These are phyloP conservation scores for Andalucia godoyi DNA, from an alignment of 78 protist species.

Conservation along the genomic window DNA sequence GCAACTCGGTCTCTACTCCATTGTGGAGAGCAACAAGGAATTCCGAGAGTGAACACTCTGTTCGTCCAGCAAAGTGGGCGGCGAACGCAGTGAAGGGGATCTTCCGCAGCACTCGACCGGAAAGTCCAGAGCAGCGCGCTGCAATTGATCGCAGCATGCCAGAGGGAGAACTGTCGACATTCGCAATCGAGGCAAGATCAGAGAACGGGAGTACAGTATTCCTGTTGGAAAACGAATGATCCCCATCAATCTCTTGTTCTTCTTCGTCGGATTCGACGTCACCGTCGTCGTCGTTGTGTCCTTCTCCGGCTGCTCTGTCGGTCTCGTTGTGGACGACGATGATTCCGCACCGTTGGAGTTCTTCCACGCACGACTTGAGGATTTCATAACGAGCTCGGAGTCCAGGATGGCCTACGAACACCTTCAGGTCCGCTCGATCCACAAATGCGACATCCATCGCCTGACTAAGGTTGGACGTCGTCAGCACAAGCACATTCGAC, in stretches of 20 bases:
- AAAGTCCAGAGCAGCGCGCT: no score
- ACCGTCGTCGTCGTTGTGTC: neutral
- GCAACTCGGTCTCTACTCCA: no score
- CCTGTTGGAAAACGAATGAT: neutral
- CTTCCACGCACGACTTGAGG: conserved; percentile 40
- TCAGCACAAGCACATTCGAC: conserved; percentile 65
- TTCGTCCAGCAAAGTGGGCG: neutral
- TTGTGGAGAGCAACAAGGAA: no score
- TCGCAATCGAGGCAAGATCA: neutral
- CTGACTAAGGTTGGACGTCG: conserved; percentile 81
- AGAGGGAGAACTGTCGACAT: neutral
- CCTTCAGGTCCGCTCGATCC: conserved; percentile 90
- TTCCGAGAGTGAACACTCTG: no score
- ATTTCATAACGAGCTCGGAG: conserved; percentile 33
- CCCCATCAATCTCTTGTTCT: neutral
- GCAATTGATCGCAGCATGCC: neutral
- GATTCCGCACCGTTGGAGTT: conserved; percentile 41
- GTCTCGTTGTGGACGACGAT: neutral
- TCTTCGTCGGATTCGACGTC: neutral
- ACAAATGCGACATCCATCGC: conserved; percentile 80
- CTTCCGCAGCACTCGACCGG: conserved; percentile 75
- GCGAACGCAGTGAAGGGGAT: conserved; percentile 70
- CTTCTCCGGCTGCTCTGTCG: neutral
- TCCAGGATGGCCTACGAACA: conserved; percentile 74
- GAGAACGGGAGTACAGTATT: no score